Conservation (phyloP, 2,329 filamentous ascomycete species). For the Lasiodiplodia citricola region DNA sequence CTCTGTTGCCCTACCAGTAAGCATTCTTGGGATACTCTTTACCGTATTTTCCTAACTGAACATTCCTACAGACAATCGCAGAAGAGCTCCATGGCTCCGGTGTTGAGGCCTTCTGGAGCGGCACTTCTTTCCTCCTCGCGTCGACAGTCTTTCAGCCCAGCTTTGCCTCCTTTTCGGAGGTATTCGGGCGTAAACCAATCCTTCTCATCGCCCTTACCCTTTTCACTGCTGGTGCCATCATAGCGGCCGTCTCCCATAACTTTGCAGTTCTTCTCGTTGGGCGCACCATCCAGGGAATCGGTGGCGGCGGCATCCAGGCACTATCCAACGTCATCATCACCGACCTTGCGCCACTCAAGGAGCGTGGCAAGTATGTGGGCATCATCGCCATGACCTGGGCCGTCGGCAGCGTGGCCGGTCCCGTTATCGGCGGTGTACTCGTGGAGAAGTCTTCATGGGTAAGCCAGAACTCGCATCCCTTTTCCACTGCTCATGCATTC, state of each 20-base stretch:
- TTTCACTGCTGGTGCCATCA: slow-evolving; percentile 52
- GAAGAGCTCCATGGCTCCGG: slow-evolving; percentile 30
- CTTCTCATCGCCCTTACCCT: slow-evolving; percentile 47
- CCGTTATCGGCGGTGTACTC: slow-evolving; percentile 41
- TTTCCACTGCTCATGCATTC: background rate
- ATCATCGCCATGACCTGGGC: slow-evolving; percentile 36
- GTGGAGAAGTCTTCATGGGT: slow-evolving; percentile 33
- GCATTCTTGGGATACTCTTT: slow-evolving; percentile 34
- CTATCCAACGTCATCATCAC: slow-evolving; percentile 39
- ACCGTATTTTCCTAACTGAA: slow-evolving; percentile 43
- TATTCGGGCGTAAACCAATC: slow-evolving; percentile 53
- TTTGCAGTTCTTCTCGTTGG: slow-evolving; percentile 54
- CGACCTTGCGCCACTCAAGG: slow-evolving; percentile 29
- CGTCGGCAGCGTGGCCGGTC: slow-evolving; percentile 41
- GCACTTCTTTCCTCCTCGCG: slow-evolving; percentile 71
- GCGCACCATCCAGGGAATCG: slow-evolving; percentile 55
- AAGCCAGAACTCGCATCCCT: background rate
- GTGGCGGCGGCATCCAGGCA: slow-evolving; percentile 57
- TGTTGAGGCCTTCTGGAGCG: slow-evolving; percentile 70
- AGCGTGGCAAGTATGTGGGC: slow-evolving; percentile 33
- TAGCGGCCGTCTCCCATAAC: slow-evolving; percentile 48
- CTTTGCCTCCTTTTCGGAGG: slow-evolving; percentile 51
- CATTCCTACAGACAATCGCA: slow-evolving; percentile 38
- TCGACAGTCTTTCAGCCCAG: slow-evolving; percentile 66
- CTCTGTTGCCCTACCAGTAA: slow-evolving; percentile 34